Percentiles rank a stretch among this genome's conserved stretches.
Evolutionary conservation across 2,329 filamentous ascomycete genomes (phyloP).

Genomic region (Fusarium odoratissimum): DNA sequence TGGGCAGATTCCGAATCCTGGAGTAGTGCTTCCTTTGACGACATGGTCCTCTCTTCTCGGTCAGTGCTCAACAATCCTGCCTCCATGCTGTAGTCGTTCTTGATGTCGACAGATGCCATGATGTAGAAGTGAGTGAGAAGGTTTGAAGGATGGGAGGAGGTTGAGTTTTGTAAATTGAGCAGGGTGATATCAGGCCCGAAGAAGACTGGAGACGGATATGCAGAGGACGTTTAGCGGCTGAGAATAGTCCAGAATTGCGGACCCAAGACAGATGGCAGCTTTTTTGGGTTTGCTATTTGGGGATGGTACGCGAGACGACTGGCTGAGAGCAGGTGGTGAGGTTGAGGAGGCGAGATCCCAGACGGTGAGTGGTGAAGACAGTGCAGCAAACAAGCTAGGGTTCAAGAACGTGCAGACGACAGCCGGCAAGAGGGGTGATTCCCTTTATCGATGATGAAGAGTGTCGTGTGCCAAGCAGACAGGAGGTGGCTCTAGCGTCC

Average conservation of each 20-base stretch:
- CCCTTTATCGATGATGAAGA: constrained; percentile 46
- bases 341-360: constrained; percentile 36
- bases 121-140: constrained; percentile 18
- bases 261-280: constrained; percentile 28
- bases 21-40: constrained; percentile 42
- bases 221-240: constrained; percentile 41
- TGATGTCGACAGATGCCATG: constrained; percentile 39
- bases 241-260: constrained; percentile 39
- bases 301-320: constrained; percentile 39
- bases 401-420: constrained; percentile 32
- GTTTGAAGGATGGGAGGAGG: constrained; percentile 23
- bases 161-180: constrained; percentile 43
- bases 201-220: constrained; percentile 35
- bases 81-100: constrained; percentile 47
- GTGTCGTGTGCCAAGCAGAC: constrained; percentile 41
- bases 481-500: constrained; percentile 40
- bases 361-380: constrained; percentile 34
- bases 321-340: constrained; percentile 35
- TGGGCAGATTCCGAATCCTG: constrained; percentile 42
- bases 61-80: constrained; percentile 46
- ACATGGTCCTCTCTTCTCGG: constrained; percentile 47
- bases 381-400: constrained; percentile 36
- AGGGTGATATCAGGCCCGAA: constrained; percentile 35
- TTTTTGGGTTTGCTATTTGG: constrained; percentile 39
- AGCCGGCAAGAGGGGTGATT: constrained; percentile 39